Base-by-base conservation (phyloP, 2,329 filamentous ascomycete genomes). In the Dactylellina parvicollis region DNA sequence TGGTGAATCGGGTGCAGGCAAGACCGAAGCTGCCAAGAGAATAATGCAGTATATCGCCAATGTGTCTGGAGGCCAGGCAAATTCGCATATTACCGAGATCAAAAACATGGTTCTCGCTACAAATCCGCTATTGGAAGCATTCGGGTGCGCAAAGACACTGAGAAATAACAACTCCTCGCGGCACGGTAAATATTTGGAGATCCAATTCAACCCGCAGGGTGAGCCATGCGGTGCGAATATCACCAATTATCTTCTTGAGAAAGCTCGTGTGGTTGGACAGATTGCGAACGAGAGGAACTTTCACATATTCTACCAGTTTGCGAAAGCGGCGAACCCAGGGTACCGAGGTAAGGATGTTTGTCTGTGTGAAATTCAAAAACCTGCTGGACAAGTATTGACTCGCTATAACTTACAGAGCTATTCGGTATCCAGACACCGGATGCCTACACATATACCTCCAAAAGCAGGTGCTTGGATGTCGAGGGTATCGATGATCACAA, bases 11-110 rank as follows among this genome's bases (percentile, higher is more conserved):
- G 95, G 95, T 86, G 95, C 95, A 75, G 95, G 95, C 79, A 99
- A 99, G 84, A 99, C 95, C 3, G 95, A 99, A 81, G 98, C 94
- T 82, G 95, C 95, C 78, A 99, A 99, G 84, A 98, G 99, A 83
- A 98, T 99, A 80, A 99, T 99, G 95, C 89, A 95, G 79, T 99
- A 99, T 84, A 99, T 99, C 82, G 95, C 95, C 75, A 99, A 95
- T 47, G 89, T 95, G 86, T 95, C 97, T 82, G 90, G 76, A 64
- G 70, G 60, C 2, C 85, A 85, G 57, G 94, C 92, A 82, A 91
- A 92, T 75, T 90, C 91, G 66, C 80, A 89, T 75, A 98, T 98
- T 89, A 98, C 93, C 81, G 92, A 97, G 84, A 99, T 95, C 0
- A 96, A 99, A 82, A 94, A 99, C 83, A 93, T 96, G 81, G 99